Evolutionary conservation across 495 filamentous ascomycete genomes (phyloP), one percentile per base, ranked within the genome.

Genomic region (Aspergillus funiculosus): DNA sequence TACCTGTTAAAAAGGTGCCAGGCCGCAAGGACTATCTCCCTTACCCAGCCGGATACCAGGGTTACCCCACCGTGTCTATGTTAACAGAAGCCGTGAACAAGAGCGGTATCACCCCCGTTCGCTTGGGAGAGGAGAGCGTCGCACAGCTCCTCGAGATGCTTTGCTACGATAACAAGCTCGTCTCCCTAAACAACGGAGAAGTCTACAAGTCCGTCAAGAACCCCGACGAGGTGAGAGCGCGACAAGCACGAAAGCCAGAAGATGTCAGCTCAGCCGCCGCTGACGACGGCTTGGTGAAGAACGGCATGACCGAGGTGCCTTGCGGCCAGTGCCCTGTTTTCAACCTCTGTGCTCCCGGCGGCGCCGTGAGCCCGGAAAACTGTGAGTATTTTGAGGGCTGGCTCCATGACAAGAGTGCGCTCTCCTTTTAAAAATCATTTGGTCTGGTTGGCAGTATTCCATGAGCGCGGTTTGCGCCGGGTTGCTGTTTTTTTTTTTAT

Each of bases 301-400:
- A 84, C 54, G 88, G 86, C 17, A 79, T 94, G 57, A 92, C 85
- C 1, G 88, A 95, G 54, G 81, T 82, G 2, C 92, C 92, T 6
- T 98, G 92, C 70, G 91, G 89, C 11, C 72, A 78, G 49, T 98
- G 92, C 61, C 92, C 94, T 0, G 92, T 96, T n/a, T 94, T 95
- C 66, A 79, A 85, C 28, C 71, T 95, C 14, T 98, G 92, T 63
- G 83, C 83, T 36, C 86, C 92, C 42, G 89, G 85, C 5, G 89
- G 89, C 1, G 84, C 85, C 6, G 87, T 97, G 25, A 92, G 82
- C 59, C 87, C 92, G 1, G 84, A 82, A 43, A 94, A 77, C 38
- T 98, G 92, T 61, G 85, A 88, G 30, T 98, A 97, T 56, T 96
- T 94, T 57, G 73, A 81, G 42, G 76, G 82, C 3, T 97, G 91